Percentiles rank a stretch among this genome's conserved stretches.
These are phyloP conservation scores for Botrytis aclada DNA, from an alignment of 2,329 filamentous ascomycete genomes.

Conservation along the genomic window DNA sequence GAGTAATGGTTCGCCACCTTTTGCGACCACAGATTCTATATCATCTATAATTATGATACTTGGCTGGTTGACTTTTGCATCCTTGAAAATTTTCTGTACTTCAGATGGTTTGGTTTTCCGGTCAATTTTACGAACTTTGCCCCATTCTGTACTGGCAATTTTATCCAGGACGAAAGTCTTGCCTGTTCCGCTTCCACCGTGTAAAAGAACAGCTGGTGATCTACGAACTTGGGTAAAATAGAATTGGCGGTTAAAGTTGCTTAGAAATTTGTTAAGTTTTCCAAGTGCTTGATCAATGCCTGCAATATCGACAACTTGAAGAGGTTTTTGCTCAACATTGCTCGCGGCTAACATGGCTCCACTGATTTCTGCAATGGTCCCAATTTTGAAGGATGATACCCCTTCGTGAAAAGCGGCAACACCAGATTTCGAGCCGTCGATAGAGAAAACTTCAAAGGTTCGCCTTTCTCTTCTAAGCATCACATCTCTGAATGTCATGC, in stretches of 20 bases:
- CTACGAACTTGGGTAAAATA: conserved; percentile 30
- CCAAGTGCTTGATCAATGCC: conserved; percentile 64
- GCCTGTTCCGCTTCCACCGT: conserved; percentile 80
- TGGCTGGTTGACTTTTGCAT: conserved; percentile 66
- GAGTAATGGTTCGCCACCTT: conserved; percentile 51
- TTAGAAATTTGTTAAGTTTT: conserved; percentile 64
- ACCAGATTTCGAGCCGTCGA: conserved; percentile 48
- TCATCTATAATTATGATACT: conserved; percentile 79
- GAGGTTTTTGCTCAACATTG: conserved; percentile 21
- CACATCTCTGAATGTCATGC: conserved; percentile 66
- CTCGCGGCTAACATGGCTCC: conserved; percentile 18
- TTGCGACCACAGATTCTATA: conserved; percentile 66
- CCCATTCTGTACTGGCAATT: conserved; percentile 68
- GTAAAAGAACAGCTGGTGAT: conserved; percentile 50
- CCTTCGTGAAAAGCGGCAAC: conserved; percentile 32
- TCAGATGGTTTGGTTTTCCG: conserved; percentile 54
- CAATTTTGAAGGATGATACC: conserved; percentile 32
- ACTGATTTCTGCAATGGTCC: conserved; percentile 20
- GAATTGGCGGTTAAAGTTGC: conserved; percentile 48
- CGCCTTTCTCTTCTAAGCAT: conserved; percentile 54
- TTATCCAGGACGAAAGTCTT: conserved; percentile 73
- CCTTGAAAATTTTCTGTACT: conserved; percentile 66
- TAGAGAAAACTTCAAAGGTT: conserved; percentile 58
- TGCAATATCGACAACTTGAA: conserved; percentile 57
- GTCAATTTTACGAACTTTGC: conserved; percentile 61